Conservation (phyloP, 164 flowering plant species). For the Liriodendron chinense region DNA sequence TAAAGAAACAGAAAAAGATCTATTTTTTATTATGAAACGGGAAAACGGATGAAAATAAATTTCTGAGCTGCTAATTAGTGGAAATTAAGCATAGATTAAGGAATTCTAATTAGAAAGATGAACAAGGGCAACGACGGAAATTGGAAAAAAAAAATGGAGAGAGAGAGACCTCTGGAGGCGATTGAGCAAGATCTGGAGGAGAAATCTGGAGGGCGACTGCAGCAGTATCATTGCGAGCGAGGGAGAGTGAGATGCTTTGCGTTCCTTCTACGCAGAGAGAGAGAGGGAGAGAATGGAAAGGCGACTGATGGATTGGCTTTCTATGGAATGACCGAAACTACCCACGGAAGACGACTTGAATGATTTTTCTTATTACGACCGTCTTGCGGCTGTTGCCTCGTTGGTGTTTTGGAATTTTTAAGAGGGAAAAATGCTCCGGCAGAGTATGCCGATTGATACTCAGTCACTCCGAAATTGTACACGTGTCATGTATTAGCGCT, state of each 20-base stretch:
- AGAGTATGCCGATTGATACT: too few relatives aligned
- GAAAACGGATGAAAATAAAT: not conserved
- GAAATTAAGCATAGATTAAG: not conserved
- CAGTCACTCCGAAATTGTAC: too few relatives aligned
- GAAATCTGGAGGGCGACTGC: slow-evolving; percentile 72
- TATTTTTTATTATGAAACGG: not conserved
- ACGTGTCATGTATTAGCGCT: too few relatives aligned
- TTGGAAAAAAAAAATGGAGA: not conserved
- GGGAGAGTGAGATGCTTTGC: not conserved
- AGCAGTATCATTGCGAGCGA: slow-evolving; percentile 51
- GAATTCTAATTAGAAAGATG: not conserved
- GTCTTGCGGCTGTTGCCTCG: not conserved
- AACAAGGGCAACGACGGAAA: not conserved
- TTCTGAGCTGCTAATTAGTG: not conserved
- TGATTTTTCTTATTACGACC: not conserved
- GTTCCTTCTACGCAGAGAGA: not conserved
- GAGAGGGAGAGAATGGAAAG: too few relatives aligned
- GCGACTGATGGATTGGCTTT: not conserved
- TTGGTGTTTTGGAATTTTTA: not conserved
- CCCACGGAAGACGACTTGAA: not conserved
- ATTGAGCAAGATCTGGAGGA: slow-evolving; percentile 62
- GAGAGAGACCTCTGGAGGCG: slow-evolving; percentile 53
- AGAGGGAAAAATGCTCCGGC: too few relatives aligned
- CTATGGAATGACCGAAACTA: not conserved
- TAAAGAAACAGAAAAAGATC: not conserved